A percentile compares a stretch with the other conserved stretches of the same genome.
These are phyloP conservation scores for Galeopsis tetrahit DNA, from an alignment of 257 asterid genomes.

Conservation along the genomic window DNA sequence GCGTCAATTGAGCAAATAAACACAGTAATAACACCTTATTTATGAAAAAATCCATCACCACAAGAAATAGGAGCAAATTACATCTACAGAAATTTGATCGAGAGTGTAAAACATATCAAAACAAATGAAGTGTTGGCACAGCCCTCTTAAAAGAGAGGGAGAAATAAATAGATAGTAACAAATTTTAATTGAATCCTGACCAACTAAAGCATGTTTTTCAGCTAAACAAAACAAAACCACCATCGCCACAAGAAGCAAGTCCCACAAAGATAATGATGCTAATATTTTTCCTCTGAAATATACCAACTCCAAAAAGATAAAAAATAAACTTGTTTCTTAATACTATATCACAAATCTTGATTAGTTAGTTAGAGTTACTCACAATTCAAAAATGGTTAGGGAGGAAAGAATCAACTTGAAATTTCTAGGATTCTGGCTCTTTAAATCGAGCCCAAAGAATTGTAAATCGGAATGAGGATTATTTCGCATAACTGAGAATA, in stretches of 20 bases:
- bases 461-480: background rate
- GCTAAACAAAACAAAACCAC: background rate
- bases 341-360: background rate
- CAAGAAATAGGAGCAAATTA: constrained; percentile 18
- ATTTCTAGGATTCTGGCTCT: background rate
- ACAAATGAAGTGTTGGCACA: constrained; percentile 3
- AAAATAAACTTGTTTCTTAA: background rate
- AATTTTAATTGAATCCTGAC: background rate
- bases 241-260: constrained; percentile 5
- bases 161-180: background rate
- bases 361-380: background rate
- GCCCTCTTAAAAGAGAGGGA: background rate
- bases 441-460: background rate
- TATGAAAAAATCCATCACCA: constrained; percentile 1
- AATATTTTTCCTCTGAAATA: background rate
- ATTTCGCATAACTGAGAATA: background rate
- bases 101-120: background rate
- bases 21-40: constrained; percentile 9
- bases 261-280: constrained; percentile 2
- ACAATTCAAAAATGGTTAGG: background rate
- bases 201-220: constrained; percentile 11
- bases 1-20: constrained; percentile 30
- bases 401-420: background rate
- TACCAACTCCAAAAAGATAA: background rate
- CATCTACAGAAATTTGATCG: background rate